These are phyloP conservation scores for Chloropicon primus DNA, from an alignment of 139 green algal species.

Conservation along the genomic window DNA sequence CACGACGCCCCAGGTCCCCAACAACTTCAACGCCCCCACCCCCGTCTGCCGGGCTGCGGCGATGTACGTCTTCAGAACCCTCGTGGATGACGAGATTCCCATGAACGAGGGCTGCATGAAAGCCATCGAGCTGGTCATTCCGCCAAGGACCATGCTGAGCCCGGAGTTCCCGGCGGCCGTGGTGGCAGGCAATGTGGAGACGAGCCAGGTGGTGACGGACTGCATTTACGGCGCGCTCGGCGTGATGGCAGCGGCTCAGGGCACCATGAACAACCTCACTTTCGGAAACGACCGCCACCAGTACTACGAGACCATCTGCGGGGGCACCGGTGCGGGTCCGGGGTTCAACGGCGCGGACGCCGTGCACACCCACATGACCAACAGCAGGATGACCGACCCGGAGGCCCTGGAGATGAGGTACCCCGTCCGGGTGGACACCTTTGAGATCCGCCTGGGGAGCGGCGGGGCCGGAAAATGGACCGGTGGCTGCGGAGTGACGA, in stretches of 20 bases:
- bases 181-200: constrained; percentile 14
- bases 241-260: constrained; percentile 13
- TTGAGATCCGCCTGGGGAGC: constrained; percentile 58
- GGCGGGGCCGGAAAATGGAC: constrained; percentile 36
- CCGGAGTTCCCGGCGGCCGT: constrained; percentile 8
- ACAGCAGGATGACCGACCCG: background rate
- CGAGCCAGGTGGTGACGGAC: constrained; percentile 11
- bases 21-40: constrained; percentile 12
- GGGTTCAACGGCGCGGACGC: background rate
- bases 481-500: background rate
- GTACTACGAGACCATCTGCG: constrained; percentile 7
- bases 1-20: background rate
- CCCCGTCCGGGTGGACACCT: constrained; percentile 73
- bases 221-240: constrained; percentile 8
- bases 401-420: constrained; percentile 71
- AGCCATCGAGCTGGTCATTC: constrained; percentile 11
- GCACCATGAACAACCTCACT: constrained; percentile 17
- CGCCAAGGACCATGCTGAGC: constrained; percentile 9
- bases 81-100: constrained; percentile 15
- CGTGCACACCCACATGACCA: constrained; percentile 5
- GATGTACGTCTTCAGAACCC: constrained; percentile 17
- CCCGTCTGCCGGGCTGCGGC: constrained; percentile 7
- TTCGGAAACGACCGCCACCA: constrained; percentile 4
- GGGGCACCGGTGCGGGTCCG: background rate
- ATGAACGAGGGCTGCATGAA: constrained; percentile 17